Evolutionary conservation across 768 basidiomycete genomes (phyloP), one percentile per base, ranked within the genome.

Genomic region (Boletus subparvulus): DNA sequence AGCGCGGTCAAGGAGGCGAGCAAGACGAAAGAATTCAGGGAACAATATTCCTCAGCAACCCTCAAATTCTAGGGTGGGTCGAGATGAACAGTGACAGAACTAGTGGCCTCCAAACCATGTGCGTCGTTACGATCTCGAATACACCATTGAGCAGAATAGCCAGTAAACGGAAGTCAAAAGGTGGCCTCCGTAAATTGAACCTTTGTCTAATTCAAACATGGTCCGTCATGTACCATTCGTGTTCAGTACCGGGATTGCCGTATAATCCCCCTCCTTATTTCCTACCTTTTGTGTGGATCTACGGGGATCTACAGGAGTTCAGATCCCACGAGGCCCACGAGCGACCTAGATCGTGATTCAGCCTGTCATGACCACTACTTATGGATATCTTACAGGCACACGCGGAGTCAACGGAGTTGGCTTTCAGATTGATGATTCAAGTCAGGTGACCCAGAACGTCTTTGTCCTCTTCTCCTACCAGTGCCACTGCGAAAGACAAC

Each of bases 1-100:
- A 36, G 32, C 17, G 61, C 58, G 21, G 21, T 54, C 24, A 47
- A 50, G n/a, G 69, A 71, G 50, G 59, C 57, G 3, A 39, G 35
- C 30, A 66, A 57, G 48, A 48, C 51, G 1, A 69, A 63, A 24
- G 56, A 49, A 2, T 66, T 68, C 10, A 58, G 54, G 5, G 55
- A 57, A 70, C 21, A 21, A 21, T 21, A 21, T 21, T 21, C 21
- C 2, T 21, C 32, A 12, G 19, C n/a, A 6, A 7, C n/a, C 24
- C 19, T 6, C 37, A 33, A 17, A 33, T 19, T 33, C 6, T 14
- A 17, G 17, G 32, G 6, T 5, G 36, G 11, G 14, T 14, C 10
- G 32, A 17, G 32, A 3, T 13, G 13, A 26, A n/a, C 26, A 33
- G 11, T 37, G 3, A 12, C 17, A 12, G 26, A 32, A 32, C 11